These are phyloP conservation scores for Perkinsus olseni DNA, from an alignment of 169 alveolate genomes.

Conservation along the genomic window DNA sequence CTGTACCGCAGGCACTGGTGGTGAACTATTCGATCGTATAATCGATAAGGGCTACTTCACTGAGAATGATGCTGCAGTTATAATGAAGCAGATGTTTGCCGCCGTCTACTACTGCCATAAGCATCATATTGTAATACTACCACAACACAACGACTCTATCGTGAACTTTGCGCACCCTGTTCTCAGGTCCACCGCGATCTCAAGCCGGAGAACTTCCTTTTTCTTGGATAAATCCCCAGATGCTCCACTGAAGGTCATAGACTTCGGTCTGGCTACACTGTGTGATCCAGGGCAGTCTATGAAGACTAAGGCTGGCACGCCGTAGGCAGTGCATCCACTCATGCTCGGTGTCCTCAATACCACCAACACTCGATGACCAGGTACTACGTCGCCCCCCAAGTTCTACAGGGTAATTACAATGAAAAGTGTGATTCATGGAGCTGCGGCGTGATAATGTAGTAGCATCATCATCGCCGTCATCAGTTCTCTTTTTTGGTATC, in stretches of 20 bases:
- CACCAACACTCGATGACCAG: slow-evolving; percentile 6
- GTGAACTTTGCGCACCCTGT: not conserved
- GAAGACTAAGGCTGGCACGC: slow-evolving; percentile 67
- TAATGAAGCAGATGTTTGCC: slow-evolving; percentile 77
- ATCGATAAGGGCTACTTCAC: slow-evolving; percentile 54
- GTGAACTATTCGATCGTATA: slow-evolving; percentile 74
- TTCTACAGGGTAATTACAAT: slow-evolving; percentile 59
- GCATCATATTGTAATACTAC: slow-evolving; percentile 15
- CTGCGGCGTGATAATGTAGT: slow-evolving; percentile 74
- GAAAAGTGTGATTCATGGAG: slow-evolving; percentile 84
- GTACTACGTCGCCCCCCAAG: slow-evolving; percentile 78
- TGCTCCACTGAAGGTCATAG: slow-evolving; percentile 57
- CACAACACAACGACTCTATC: not conserved
- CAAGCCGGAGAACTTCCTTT: slow-evolving; percentile 25
- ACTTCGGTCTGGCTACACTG: slow-evolving; percentile 75
- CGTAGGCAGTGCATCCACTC: slow-evolving; percentile 15
- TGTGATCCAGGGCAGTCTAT: slow-evolving; percentile 45
- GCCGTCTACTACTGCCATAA: slow-evolving; percentile 82
- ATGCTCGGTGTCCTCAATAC: not conserved
- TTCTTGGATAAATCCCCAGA: slow-evolving; percentile 20
- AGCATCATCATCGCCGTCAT: no score
- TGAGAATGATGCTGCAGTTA: slow-evolving; percentile 70
- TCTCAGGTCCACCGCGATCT: not conserved
- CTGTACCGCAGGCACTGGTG: slow-evolving; percentile 55
- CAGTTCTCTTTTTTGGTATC: not conserved